A percentile compares a stretch with the other conserved stretches of the same genome.
These are phyloP conservation scores for Mycogone perniciosa DNA, from an alignment of 2,329 filamentous ascomycete genomes.

Conservation along the genomic window DNA sequence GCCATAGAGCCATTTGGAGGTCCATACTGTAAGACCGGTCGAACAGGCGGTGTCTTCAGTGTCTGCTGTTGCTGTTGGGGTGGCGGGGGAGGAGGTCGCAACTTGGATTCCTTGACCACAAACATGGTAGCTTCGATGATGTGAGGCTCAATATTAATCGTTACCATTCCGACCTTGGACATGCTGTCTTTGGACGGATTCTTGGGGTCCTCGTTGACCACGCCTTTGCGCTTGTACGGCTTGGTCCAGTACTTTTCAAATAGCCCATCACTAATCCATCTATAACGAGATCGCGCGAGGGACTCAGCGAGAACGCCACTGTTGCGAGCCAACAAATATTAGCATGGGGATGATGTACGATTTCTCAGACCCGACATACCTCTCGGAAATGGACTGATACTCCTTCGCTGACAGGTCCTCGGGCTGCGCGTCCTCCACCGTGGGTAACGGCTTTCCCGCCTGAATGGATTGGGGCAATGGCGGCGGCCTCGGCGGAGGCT, in stretches of 20 bases:
- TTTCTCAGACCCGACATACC: constrained; percentile 35
- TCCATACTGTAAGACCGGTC: constrained; percentile 60
- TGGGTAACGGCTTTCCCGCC: constrained; percentile 63
- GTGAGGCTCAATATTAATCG: constrained; percentile 73
- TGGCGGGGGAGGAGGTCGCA: constrained; percentile 18
- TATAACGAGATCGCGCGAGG: constrained; percentile 63
- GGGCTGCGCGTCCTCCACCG: constrained; percentile 60
- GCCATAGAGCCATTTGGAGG: constrained; percentile 58
- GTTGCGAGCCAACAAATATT: constrained; percentile 10
- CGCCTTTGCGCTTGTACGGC: constrained; percentile 60
- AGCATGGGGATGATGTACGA: background rate
- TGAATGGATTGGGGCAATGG: constrained; percentile 57
- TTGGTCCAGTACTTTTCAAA: constrained; percentile 77
- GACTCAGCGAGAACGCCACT: constrained; percentile 73
- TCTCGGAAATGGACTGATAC: constrained; percentile 69
- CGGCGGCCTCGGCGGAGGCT: constrained; percentile 25
- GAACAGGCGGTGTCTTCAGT: constrained; percentile 22
- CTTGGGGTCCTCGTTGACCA: constrained; percentile 55
- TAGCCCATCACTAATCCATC: constrained; percentile 65
- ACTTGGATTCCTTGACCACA: constrained; percentile 60
- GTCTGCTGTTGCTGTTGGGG: constrained; percentile 26
- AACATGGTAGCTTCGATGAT: constrained; percentile 71
- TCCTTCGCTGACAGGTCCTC: constrained; percentile 56
- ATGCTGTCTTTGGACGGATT: constrained; percentile 67
- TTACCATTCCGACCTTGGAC: constrained; percentile 65